Conservation (phyloP, 1,139 yeast species). For the Candida sp. region DNA sequence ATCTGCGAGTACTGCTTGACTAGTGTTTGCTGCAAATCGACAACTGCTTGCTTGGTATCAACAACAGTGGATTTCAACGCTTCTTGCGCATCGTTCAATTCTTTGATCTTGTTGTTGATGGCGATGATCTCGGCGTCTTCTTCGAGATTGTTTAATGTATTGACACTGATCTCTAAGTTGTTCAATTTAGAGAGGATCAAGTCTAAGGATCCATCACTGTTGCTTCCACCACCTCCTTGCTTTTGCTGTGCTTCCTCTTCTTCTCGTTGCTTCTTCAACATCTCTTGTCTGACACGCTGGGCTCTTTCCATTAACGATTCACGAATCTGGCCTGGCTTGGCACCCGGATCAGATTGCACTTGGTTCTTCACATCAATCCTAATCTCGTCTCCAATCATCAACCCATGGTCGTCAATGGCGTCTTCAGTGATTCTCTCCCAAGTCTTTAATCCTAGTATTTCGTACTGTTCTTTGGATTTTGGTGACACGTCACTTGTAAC, state of each 20-base stretch:
- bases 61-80: constrained; percentile 2
- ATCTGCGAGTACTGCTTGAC: constrained; percentile 40
- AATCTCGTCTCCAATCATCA: constrained; percentile 48
- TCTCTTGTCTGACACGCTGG: constrained; percentile 28
- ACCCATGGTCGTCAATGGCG: constrained; percentile 60
- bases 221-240: not conserved
- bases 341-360: constrained; percentile 11
- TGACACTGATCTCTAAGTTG: constrained; percentile 5
- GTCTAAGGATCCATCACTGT: not conserved
- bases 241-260: constrained; percentile 8
- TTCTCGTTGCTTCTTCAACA: constrained; percentile 13
- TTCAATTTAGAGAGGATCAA: constrained; percentile 7
- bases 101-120: not conserved
- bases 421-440: constrained; percentile 60
- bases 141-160: not conserved
- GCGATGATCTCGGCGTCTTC: constrained; percentile 1
- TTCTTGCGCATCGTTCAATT: constrained; percentile 1
- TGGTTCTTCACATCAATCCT: constrained; percentile 26
- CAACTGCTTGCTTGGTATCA: constrained; percentile 2
- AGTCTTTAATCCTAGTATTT: constrained; percentile 57
- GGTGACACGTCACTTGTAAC: constrained; percentile 45
- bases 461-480: constrained; percentile 59
- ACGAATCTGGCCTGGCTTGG: constrained; percentile 22
- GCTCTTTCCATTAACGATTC: constrained; percentile 45
- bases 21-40: constrained; percentile 29